Conservation (phyloP, 2,329 filamentous ascomycete species). For the Claviceps africana region DNA sequence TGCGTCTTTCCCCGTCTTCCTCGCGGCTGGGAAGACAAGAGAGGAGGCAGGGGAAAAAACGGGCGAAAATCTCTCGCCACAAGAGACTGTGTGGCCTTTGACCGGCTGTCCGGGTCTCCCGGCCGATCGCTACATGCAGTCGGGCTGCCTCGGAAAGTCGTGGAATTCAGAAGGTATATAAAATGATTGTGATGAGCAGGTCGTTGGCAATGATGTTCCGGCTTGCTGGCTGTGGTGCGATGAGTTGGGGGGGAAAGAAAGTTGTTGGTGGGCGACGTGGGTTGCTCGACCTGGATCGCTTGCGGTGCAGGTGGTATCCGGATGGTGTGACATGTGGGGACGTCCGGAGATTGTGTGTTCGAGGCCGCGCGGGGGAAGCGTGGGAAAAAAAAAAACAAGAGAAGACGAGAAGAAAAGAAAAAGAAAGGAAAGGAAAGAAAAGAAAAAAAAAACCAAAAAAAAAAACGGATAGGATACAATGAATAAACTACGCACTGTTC, state of each 20-base stretch:
- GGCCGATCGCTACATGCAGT: background rate
- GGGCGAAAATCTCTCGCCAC: background rate
- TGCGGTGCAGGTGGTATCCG: background rate
- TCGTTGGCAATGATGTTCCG: background rate
- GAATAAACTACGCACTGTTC: too few relatives aligned
- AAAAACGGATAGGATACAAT: too few relatives aligned
- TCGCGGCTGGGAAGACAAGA: background rate
- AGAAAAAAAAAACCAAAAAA: background rate
- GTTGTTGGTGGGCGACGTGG: background rate
- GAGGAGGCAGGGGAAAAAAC: background rate
- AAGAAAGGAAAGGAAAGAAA: background rate
- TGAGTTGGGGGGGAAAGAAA: constrained; percentile 1
- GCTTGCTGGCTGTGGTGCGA: background rate
- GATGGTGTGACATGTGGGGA: background rate
- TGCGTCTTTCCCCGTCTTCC: background rate
- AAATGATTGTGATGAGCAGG: background rate
- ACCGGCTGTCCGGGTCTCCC: background rate
- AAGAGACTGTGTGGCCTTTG: background rate
- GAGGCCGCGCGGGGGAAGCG: background rate
- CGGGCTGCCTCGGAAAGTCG: background rate
- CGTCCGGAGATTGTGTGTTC: constrained; percentile 1
- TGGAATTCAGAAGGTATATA: background rate
- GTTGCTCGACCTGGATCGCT: background rate
- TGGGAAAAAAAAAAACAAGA: background rate
- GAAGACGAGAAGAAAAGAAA: background rate